phyloP scores from a whole-genome alignment of 2,329 filamentous ascomycete species.

The Fusarium austroafricanum region DNA sequence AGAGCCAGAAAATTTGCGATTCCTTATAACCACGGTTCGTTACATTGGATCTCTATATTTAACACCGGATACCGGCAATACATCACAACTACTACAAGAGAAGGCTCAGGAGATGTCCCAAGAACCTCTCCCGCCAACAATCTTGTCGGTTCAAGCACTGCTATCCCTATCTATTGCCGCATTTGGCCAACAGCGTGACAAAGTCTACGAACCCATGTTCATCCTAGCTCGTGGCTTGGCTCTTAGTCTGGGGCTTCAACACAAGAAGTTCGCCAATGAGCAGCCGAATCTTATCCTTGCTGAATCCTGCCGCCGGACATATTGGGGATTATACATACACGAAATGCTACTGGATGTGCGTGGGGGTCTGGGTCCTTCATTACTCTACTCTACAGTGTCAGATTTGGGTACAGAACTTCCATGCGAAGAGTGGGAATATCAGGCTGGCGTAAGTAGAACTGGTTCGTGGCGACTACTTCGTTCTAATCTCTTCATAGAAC shows the following conservation, averaged over 20 bases:
- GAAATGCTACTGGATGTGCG: slow-evolving; percentile 34
- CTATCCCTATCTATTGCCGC: slow-evolving; percentile 36
- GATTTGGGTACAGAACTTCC: slow-evolving; percentile 36
- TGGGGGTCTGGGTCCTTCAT: slow-evolving; percentile 16
- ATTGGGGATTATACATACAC: slow-evolving; percentile 43
- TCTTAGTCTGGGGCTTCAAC: slow-evolving; percentile 32
- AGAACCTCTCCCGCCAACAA: slow-evolving; percentile 6
- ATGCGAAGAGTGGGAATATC: slow-evolving; percentile 44
- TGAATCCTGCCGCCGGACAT: slow-evolving; percentile 43
- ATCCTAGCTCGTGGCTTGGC: slow-evolving; percentile 29
- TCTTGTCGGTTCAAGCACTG: slow-evolving; percentile 44
- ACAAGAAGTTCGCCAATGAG: slow-evolving; percentile 32
- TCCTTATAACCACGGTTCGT: slow-evolving; percentile 22
- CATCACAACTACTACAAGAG: slow-evolving; percentile 14
- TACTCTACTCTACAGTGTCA: slow-evolving; percentile 8
- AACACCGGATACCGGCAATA: slow-evolving; percentile 5
- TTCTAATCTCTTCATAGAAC: slow-evolving; percentile 18
- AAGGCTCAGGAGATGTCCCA: slow-evolving; percentile 31
- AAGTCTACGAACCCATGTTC: slow-evolving; percentile 13
- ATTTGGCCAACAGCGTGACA: slow-evolving; percentile 18
- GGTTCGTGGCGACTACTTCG: not conserved
- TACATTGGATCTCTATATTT: slow-evolving; percentile 42
- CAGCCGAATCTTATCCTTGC: slow-evolving; percentile 28
- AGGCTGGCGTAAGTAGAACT: slow-evolving; percentile 25
- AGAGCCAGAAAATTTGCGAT: slow-evolving; percentile 9